These are phyloP conservation scores for Mycena rebaudengoi DNA, from an alignment of 768 basidiomycete species.

Conservation along the genomic window DNA sequence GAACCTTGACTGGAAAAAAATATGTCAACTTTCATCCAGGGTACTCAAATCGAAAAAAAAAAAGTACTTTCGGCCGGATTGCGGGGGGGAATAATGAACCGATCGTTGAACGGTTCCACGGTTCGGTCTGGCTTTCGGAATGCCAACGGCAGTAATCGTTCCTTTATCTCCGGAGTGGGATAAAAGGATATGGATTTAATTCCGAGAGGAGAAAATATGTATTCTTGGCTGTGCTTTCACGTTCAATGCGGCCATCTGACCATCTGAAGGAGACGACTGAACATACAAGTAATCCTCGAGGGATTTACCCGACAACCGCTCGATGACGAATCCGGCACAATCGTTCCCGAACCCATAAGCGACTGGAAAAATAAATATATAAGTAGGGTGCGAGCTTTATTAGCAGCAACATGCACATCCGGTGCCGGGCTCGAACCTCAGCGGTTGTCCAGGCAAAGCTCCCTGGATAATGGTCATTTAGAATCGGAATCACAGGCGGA, in stretches of 20 bases:
- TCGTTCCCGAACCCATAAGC: slow-evolving; percentile 36
- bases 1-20: slow-evolving; percentile 21
- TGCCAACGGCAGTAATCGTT: slow-evolving; percentile 18
- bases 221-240: slow-evolving; percentile 28
- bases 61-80: slow-evolving; percentile 28
- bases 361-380: slow-evolving; percentile 20
- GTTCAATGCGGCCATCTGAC: too few relatives aligned
- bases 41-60: not conserved
- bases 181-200: slow-evolving; percentile 33
- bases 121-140: slow-evolving; percentile 24
- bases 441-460: slow-evolving; percentile 30
- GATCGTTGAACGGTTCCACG: slow-evolving; percentile 20
- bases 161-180: slow-evolving; percentile 25
- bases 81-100: slow-evolving; percentile 7
- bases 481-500: not conserved
- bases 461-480: slow-evolving; percentile 23
- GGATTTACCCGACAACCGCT: slow-evolving; percentile 33
- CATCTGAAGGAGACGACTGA: not conserved
- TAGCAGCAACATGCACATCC: slow-evolving; percentile 25
- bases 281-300: slow-evolving; percentile 42
- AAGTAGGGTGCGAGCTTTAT: not conserved
- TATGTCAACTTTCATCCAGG: not conserved
- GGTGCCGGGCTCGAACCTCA: slow-evolving; percentile 41
- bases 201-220: slow-evolving; percentile 31
- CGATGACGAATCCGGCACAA: slow-evolving; percentile 38